Conservation (phyloP, 2,329 filamentous ascomycete species). For the Fusarium sp. region DNA sequence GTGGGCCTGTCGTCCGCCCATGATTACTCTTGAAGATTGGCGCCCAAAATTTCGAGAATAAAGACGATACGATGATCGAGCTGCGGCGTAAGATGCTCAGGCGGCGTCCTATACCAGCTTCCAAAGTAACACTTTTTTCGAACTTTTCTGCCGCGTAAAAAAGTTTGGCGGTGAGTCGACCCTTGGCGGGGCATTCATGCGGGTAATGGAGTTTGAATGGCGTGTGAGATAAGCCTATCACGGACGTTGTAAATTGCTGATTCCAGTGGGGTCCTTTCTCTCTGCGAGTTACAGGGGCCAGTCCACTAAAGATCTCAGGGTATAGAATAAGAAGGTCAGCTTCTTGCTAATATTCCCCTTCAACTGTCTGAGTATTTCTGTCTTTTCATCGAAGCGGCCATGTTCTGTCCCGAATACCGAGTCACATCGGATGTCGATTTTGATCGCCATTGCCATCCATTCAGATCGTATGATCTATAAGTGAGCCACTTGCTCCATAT, state of each 20-base stretch:
- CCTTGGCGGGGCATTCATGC: conserved; percentile 48
- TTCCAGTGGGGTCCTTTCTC: conserved; percentile 23
- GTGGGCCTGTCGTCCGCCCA: conserved; percentile 72
- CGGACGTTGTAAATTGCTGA: conserved; percentile 40
- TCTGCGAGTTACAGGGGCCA: not conserved
- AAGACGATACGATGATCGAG: conserved; percentile 36
- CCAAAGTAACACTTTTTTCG: conserved; percentile 36
- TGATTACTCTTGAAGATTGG: conserved; percentile 47
- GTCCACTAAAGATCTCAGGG: not conserved
- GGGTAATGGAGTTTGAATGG: conserved; percentile 18
- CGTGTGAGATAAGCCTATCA: conserved; percentile 51
- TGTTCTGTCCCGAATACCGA: conserved; percentile 38
- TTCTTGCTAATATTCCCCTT: too few species aligned
- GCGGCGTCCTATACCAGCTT: conserved; percentile 1
- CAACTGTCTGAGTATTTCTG: not conserved
- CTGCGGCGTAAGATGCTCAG: conserved; percentile 14
- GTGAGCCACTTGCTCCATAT: conserved; percentile 21
- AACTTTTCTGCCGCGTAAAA: conserved; percentile 49
- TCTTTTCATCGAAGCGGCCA: conserved; percentile 10
- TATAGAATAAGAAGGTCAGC: not conserved
- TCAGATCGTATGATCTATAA: conserved; percentile 40
- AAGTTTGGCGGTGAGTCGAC: conserved; percentile 47
- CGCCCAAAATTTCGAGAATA: conserved; percentile 18
- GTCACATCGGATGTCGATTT: conserved; percentile 42
- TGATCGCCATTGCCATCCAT: conserved; percentile 14